Percentiles rank a stretch among this genome's conserved stretches.
Conservation (phyloP, 208 protist species). For the Trypanosoma congolense region DNA sequence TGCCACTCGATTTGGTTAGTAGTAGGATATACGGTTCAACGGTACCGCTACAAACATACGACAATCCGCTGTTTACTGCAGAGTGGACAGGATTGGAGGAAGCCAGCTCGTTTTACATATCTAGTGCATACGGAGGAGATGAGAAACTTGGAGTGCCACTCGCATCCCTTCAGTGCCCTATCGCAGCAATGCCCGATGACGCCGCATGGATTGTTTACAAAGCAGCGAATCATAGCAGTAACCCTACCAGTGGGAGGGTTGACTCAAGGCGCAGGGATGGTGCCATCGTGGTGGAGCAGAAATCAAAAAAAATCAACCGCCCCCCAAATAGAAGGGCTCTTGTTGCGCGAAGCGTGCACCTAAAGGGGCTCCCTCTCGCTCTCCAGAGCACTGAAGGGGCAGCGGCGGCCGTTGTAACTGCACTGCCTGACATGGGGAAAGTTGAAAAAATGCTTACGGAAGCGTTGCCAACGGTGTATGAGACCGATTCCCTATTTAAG, state of each 20-base stretch:
- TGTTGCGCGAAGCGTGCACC: slow-evolving; percentile 1
- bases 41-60: slow-evolving; percentile 25
- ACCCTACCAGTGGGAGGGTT: neutral
- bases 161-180: neutral
- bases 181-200: slow-evolving; percentile 24
- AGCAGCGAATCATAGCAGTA: neutral
- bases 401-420: neutral
- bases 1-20: slow-evolving; percentile 9
- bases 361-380: slow-evolving; percentile 10
- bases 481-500: slow-evolving; percentile 23
- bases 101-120: neutral
- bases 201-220: slow-evolving; percentile 11
- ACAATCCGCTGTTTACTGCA: slow-evolving; percentile 20
- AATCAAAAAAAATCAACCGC: slow-evolving; percentile 11
- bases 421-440: slow-evolving; percentile 4
- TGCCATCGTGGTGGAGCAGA: slow-evolving; percentile 2
- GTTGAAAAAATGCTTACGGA: slow-evolving; percentile 15
- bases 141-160: neutral
- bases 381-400: neutral
- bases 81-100: slow-evolving; percentile 7
- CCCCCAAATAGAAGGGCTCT: slow-evolving; percentile 16
- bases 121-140: neutral
- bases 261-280: neutral
- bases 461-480: slow-evolving; percentile 22
- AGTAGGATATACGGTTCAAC: slow-evolving; percentile 10